These are phyloP conservation scores for Botryotinia convoluta DNA, from an alignment of 2,329 filamentous ascomycete species.

Conservation along the genomic window DNA sequence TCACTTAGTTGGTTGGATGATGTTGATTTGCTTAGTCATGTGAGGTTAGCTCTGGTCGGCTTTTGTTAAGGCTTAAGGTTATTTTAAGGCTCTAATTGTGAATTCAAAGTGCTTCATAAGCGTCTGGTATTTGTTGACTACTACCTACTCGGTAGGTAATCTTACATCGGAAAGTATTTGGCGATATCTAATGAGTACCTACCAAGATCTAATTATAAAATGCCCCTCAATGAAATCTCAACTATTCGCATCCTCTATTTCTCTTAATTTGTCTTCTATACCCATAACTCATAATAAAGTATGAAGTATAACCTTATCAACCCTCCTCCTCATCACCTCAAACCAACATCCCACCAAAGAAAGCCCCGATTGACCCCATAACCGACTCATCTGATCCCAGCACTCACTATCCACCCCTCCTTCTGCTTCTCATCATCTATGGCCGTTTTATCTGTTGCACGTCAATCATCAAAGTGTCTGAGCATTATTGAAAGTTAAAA, in stretches of 20 bases:
- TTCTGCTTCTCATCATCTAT: not conserved
- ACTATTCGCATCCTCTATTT: too few species aligned
- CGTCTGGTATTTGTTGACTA: not conserved
- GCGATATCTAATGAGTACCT: not conserved
- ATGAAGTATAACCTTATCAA: not conserved
- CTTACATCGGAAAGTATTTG: not conserved
- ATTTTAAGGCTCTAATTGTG: not conserved
- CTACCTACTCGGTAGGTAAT: too few species aligned
- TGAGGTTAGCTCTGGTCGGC: not conserved
- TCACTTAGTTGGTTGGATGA: not conserved
- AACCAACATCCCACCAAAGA: not conserved
- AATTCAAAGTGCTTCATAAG: not conserved
- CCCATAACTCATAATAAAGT: not conserved
- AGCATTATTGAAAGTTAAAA: not conserved
- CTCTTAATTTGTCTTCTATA: not conserved
- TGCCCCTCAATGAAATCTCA: not conserved
- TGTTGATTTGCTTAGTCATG: slow-evolving; percentile 3
- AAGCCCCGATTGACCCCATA: not conserved
- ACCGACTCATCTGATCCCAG: not conserved
- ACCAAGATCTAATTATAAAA: not conserved
- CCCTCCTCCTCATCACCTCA: not conserved
- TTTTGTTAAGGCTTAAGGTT: not conserved
- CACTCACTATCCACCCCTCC: not conserved
- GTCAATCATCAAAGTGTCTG: not conserved
- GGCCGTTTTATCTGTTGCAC: not conserved